Conservation (phyloP, 2,329 filamentous ascomycete species). For the Talaromyces sp. region DNA sequence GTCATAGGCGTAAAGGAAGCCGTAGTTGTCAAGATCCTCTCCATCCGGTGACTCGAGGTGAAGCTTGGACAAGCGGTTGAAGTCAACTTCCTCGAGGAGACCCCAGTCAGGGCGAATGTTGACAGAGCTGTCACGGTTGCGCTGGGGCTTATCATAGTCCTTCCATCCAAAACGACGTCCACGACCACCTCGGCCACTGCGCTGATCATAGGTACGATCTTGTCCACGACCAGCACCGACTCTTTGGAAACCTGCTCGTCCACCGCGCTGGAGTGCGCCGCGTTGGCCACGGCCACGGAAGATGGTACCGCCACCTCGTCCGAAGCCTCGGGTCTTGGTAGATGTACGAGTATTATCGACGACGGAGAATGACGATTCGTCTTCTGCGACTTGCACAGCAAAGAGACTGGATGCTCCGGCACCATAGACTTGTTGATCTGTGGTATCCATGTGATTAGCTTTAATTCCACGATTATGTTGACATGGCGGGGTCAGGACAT, state of each 20-base stretch:
- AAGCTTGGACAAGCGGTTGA: slow-evolving; percentile 88
- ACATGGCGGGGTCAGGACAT: slow-evolving; percentile 23
- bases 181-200: slow-evolving; percentile 62
- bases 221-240: slow-evolving; percentile 67
- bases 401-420: slow-evolving; percentile 83
- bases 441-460: slow-evolving; percentile 1
- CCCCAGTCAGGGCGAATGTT: slow-evolving; percentile 95
- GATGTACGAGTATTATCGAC: slow-evolving; percentile 92
- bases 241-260: slow-evolving; percentile 70
- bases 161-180: slow-evolving; percentile 95
- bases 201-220: slow-evolving; percentile 66
- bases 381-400: slow-evolving; percentile 85
- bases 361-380: slow-evolving; percentile 96
- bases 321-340: slow-evolving; percentile 75
- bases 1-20: slow-evolving; percentile 98
- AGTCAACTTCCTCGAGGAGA: slow-evolving; percentile 97
- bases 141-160: slow-evolving; percentile 96
- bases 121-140: slow-evolving; percentile 92
- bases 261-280: slow-evolving; percentile 68
- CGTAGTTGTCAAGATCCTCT: slow-evolving; percentile 91
- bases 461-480: slow-evolving; percentile 12
- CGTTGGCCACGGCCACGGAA: slow-evolving; percentile 76
- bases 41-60: slow-evolving; percentile 93
- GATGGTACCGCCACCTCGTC: slow-evolving; percentile 81
- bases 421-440: slow-evolving; percentile 96